Conservation (phyloP, 2,329 filamentous ascomycete genomes). For the Graphilbum fragrans region DNA sequence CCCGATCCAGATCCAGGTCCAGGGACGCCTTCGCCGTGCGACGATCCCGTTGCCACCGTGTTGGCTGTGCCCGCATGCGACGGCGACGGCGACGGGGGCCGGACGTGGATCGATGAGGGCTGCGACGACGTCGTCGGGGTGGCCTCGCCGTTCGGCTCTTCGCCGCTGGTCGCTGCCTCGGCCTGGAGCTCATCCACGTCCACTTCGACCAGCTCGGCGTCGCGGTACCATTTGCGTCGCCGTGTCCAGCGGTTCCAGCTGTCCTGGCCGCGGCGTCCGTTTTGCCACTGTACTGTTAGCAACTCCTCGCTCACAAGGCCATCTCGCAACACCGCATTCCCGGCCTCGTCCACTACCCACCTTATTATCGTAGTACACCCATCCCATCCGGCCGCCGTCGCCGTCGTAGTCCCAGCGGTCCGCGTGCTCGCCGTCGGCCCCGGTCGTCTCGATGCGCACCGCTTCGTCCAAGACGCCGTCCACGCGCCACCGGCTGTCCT, state of each 20-base stretch:
- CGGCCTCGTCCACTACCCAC: no score
- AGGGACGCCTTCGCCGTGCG: background rate
- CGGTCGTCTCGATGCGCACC: slow-evolving; percentile 12
- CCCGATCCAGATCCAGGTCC: background rate
- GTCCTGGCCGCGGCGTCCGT: slow-evolving; percentile 71
- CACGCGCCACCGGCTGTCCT: slow-evolving; percentile 75
- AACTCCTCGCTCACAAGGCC: no score
- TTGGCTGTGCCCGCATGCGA: slow-evolving; percentile 3
- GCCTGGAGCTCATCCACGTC: slow-evolving; percentile 15
- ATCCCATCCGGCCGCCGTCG: slow-evolving; percentile 58
- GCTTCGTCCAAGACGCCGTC: slow-evolving; percentile 56
- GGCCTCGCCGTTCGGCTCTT: slow-evolving; percentile 24
- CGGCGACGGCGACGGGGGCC: slow-evolving; percentile 3
- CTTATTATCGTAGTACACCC: slow-evolving; percentile 98
- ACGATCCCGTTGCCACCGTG: slow-evolving; percentile 2
- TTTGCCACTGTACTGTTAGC: slow-evolving; percentile 57
- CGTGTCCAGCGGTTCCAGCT: slow-evolving; percentile 93
- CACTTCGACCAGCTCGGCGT: slow-evolving; percentile 85
- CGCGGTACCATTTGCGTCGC: slow-evolving; percentile 88
- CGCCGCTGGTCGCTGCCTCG: background rate
- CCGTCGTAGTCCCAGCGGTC: slow-evolving; percentile 40
- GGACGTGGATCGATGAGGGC: slow-evolving; percentile 5
- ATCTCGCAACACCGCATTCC: no score
- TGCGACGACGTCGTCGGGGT: slow-evolving; percentile 19
- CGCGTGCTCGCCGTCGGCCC: slow-evolving; percentile 17